Base-by-base conservation (phyloP, 768 basidiomycete genomes). In the Amanita inopinata region DNA sequence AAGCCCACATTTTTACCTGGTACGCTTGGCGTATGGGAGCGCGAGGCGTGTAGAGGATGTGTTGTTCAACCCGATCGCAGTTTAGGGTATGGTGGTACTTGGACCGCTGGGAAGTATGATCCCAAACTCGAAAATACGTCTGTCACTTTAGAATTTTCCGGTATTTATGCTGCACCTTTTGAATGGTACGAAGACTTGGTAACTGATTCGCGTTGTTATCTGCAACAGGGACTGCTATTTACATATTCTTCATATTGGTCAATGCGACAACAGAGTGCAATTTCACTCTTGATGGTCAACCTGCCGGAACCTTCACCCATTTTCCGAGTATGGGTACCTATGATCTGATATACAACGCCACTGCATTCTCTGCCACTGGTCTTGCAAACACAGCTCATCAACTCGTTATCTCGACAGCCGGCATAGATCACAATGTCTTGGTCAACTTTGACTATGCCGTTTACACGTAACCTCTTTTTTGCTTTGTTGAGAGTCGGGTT, bases 391-490 rank as follows among this genome's bases (percentile, higher is more conserved):
- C 33, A 0, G 42, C 56, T 3, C 65, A 66, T 38, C 52, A 50
- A 3, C 45, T 66, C 5, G 33, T 53, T 0, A 61, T 68, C 42
- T 54, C 56, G 0, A 63, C 61, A 1, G 53, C 58, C 7, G 64
- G 60, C 8, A 40, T 56, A 1, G 43, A 58, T 32, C 47, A 49
- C 12, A 46, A 55, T 24, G 51, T 63, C 14, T 68, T 55, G 37
- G 52, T 63, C 22, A 61, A 57, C 38, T 68, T 68, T 47, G 65
- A 68, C 49, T 68, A 65, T 49, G 65, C 63, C 8, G 56, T 60
- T 14, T 68, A 68, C 49, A 66, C 64, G 66, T 66, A 46, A 40
- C 64, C 50, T 20, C 18, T 34, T 43, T 39, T 14, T 7, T 7
- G 7, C 27, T 9, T n/a, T 5, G 2, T 30, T 12, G 7, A 15